Percentiles rank a stretch among this genome's conserved stretches.
Conservation (phyloP, 2,329 filamentous ascomycete species). For the Ophiocordyceps camponoti-saundersi region DNA sequence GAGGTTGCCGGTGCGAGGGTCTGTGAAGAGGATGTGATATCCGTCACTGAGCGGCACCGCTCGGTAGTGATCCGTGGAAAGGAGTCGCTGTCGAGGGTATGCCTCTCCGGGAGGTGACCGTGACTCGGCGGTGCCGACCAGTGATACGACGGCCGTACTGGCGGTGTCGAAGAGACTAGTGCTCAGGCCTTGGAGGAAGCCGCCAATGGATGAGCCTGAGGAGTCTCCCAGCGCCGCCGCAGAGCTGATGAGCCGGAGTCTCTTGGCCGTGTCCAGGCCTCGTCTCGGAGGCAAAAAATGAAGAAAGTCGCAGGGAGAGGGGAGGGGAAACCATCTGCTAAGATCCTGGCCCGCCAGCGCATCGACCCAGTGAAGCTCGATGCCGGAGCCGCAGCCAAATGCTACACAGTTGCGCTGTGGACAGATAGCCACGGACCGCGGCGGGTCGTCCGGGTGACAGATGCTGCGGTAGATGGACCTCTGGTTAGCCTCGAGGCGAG, state of each 20-base stretch:
- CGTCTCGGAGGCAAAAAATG: conserved; percentile 42
- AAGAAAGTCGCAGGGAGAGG: conserved; percentile 33
- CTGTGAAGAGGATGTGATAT: conserved; percentile 46
- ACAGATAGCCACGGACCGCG: conserved; percentile 47
- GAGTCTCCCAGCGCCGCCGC: conserved; percentile 21
- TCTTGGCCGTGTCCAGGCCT: conserved; percentile 30
- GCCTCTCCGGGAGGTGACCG: conserved; percentile 5
- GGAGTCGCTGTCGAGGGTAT: conserved; percentile 17
- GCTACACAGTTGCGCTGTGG: conserved; percentile 47
- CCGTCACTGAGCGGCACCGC: conserved; percentile 50
- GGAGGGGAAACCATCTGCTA: conserved; percentile 37
- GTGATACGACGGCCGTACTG: conserved; percentile 6
- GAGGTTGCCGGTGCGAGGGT: conserved; percentile 36
- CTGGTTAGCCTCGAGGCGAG: conserved; percentile 14
- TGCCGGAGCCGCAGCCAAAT: conserved; percentile 44
- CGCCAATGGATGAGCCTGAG: conserved; percentile 5
- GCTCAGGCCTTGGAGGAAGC: conserved; percentile 8
- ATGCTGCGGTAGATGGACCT: conserved; percentile 25
- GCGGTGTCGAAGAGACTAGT: conserved; percentile 7
- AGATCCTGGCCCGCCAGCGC: conserved; percentile 27
- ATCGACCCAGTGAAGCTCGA: conserved; percentile 44
- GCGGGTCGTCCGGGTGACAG: conserved; percentile 43
- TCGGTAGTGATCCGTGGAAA: conserved; percentile 39
- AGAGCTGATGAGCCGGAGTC: conserved; percentile 45
- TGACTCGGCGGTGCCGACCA: background rate